Base-by-base conservation (phyloP, 169 alveolate genomes). In the Cryptosporidium parvum region DNA sequence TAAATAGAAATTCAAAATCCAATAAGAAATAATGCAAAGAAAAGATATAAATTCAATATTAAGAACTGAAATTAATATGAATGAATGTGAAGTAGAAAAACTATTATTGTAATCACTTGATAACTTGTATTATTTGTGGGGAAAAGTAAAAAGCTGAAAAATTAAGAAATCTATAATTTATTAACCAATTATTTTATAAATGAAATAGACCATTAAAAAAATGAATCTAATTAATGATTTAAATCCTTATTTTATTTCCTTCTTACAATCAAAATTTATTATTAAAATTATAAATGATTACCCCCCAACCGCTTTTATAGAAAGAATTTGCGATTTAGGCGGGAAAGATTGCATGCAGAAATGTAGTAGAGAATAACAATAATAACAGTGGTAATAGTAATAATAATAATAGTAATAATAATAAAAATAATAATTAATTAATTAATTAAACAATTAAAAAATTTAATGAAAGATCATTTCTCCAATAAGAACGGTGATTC, bases 401-500 rank as follows among this genome's bases (percentile, higher is more conserved):
- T 31, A 31, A 1, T 31, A n/a, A 1, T 6, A 31, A 65, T 65
- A 31, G 3, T 31, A 31, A 1, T 31, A n/a, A 1, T 6, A 31
- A 65, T 65, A 35, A 65, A 12, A 26, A 26, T 26, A 26, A 26
- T 26, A 26, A 26, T 26, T 26, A 26, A 26, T 26, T 33, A 33
- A 33, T 65, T 0, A 33, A 33, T 18, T 8, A 65, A 9, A 26
- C 0, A 65, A 37, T 35, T 35, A 31, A 65, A 39, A 39, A 39
- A 3, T 39, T 65, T 18, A 45, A 16, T 45, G 52, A 26, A 56
- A 56, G 33, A 80, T 59, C 29, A 65, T 62, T 61, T 80, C 73
- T 61, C 87, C 87, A 31, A 80, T 65, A 33, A 80, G 37, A 42
- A 65, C 87, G 7, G 87, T 80, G 23, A 45, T 44, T 35, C 80